These are phyloP conservation scores for Lithohypha guttulata DNA, from an alignment of 2,329 filamentous ascomycete genomes.

Conservation along the genomic window DNA sequence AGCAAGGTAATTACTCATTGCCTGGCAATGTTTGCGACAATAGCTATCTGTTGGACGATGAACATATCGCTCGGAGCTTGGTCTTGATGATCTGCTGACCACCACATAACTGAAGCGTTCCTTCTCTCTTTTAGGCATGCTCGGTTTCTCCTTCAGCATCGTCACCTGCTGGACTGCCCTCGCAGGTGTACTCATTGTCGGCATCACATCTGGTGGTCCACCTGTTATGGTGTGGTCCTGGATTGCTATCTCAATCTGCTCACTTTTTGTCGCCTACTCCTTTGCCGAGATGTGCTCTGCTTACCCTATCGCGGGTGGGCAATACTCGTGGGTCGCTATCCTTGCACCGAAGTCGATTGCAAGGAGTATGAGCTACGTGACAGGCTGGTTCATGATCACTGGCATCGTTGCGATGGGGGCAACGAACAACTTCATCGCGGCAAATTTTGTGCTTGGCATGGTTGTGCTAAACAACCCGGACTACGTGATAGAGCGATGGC, in stretches of 20 bases:
- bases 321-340: slow-evolving; percentile 49
- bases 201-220: slow-evolving; percentile 45
- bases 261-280: slow-evolving; percentile 45
- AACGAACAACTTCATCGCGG: slow-evolving; percentile 30
- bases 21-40: neutral
- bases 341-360: slow-evolving; percentile 40
- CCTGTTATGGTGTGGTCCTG: slow-evolving; percentile 51
- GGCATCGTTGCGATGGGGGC: slow-evolving; percentile 27
- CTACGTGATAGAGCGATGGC: slow-evolving; percentile 46
- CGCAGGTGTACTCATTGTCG: slow-evolving; percentile 46
- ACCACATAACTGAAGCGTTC: slow-evolving; percentile 47
- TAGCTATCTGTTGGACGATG: neutral
- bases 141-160: slow-evolving; percentile 49
- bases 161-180: slow-evolving; percentile 50
- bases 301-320: slow-evolving; percentile 47
- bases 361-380: slow-evolving; percentile 35
- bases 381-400: slow-evolving; percentile 41
- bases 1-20: slow-evolving; percentile 26
- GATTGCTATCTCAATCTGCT: slow-evolving; percentile 42
- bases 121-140: slow-evolving; percentile 47
- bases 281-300: slow-evolving; percentile 51
- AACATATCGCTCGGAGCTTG: neutral
- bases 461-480: slow-evolving; percentile 42
- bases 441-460: slow-evolving; percentile 47
- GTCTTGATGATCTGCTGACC: no score